These are phyloP conservation scores for Podospora anserina DNA, from an alignment of 495 filamentous ascomycete genomes.

Conservation along the genomic window DNA sequence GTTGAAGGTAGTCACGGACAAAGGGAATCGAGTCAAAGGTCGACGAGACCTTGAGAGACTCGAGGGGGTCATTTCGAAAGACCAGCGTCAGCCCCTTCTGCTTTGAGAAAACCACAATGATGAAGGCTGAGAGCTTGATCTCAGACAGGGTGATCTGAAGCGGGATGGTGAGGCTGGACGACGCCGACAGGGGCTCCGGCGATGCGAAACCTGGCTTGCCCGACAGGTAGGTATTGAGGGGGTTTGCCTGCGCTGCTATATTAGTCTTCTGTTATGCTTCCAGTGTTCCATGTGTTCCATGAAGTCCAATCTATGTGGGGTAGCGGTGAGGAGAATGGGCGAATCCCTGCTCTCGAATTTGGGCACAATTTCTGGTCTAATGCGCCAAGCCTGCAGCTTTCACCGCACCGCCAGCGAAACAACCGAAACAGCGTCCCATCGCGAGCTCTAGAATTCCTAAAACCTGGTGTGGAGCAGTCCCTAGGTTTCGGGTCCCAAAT, in stretches of 20 bases:
- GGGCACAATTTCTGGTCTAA: slow-evolving; percentile 28
- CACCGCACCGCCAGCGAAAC: not conserved
- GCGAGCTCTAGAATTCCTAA: not conserved
- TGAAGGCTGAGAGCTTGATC: slow-evolving; percentile 94
- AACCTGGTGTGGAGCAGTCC: not conserved
- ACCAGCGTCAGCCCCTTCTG: slow-evolving; percentile 96
- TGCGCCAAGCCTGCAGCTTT: slow-evolving; percentile 28
- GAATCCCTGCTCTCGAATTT: slow-evolving; percentile 27
- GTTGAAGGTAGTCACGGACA: slow-evolving; percentile 93
- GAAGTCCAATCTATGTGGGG: slow-evolving; percentile 19
- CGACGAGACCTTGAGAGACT: slow-evolving; percentile 95
- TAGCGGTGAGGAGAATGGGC: slow-evolving; percentile 18
- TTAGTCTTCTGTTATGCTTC: slow-evolving; percentile 43
- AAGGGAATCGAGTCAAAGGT: slow-evolving; percentile 99
- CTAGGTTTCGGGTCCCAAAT: not conserved
- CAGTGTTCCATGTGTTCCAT: slow-evolving; percentile 1
- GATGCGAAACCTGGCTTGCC: slow-evolving; percentile 90
- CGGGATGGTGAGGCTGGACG: slow-evolving; percentile 91
- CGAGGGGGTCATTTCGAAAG: slow-evolving; percentile 95
- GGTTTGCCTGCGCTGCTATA: slow-evolving; percentile 70
- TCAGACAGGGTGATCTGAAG: slow-evolving; percentile 94
- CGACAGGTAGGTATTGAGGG: slow-evolving; percentile 89
- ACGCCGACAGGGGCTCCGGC: slow-evolving; percentile 86
- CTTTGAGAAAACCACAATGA: slow-evolving; percentile 93
- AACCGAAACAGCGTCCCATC: not conserved